Conservation (phyloP, 192 early-diverging fungal genomes). For the Physocladia obscura region DNA sequence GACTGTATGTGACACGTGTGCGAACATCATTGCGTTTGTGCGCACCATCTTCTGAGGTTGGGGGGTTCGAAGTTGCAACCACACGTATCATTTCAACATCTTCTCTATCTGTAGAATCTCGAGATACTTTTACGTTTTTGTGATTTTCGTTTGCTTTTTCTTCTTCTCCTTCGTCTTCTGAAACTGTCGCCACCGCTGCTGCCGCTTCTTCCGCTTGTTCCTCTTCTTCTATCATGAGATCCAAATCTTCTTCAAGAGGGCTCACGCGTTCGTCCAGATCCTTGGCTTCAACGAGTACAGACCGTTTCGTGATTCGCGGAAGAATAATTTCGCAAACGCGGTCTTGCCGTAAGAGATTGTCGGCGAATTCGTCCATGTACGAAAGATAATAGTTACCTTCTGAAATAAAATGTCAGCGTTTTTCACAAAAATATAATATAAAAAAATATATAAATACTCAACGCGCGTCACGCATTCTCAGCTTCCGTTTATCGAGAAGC, state of each 20-base stretch:
- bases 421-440: conserved; percentile 31
- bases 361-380: conserved; percentile 89
- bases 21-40: no score
- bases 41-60: no score
- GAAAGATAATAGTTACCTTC: conserved; percentile 56
- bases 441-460: background rate
- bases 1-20: no score
- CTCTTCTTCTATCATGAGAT: conserved; percentile 28
- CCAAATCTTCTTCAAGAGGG: conserved; percentile 68
- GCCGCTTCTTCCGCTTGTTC: conserved; percentile 13
- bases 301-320: conserved; percentile 76
- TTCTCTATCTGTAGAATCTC: no score
- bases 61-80: no score
- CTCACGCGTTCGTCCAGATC: conserved; percentile 79
- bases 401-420: conserved; percentile 14
- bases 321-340: conserved; percentile 88
- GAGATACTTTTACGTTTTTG: no score
- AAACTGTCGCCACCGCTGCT: background rate
- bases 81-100: no score
- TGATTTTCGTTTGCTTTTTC: no score
- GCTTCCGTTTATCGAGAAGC: conserved; percentile 82
- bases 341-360: conserved; percentile 75
- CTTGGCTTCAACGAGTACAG: conserved; percentile 80
- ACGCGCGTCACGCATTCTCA: conserved; percentile 55
- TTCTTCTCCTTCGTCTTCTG: no score